Evolutionary conservation across 805 yeast genomes (phyloP).

Genomic region (Candida parachauliodes): DNA sequence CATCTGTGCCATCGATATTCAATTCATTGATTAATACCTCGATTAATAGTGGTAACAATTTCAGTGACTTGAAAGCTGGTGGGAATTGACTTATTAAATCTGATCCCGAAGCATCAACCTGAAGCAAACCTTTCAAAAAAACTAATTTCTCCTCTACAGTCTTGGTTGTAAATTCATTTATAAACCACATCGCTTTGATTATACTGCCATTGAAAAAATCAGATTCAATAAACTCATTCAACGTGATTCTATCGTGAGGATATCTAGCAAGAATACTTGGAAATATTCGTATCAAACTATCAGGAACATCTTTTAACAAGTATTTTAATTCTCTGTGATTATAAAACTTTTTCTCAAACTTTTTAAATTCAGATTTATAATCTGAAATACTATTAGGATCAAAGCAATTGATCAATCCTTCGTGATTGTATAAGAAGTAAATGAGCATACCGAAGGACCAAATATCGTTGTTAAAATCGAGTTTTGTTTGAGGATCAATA

Average conservation of each 20-base stretch:
- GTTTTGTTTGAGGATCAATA: conserved; percentile 48
- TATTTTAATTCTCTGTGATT: conserved; percentile 37
- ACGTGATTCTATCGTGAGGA: conserved; percentile 53
- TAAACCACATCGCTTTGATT: conserved; percentile 71
- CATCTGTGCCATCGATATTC: conserved; percentile 16
- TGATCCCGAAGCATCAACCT: conserved; percentile 14
- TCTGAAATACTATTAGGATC: conserved; percentile 53
- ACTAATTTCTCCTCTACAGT: conserved; percentile 60
- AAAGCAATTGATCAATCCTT: conserved; percentile 37
- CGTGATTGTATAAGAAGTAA: conserved; percentile 61
- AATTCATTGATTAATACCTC: conserved; percentile 46
- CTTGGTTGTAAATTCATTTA: conserved; percentile 82
- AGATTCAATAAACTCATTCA: conserved; percentile 68
- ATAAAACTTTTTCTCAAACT: conserved; percentile 44
- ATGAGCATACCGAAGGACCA: conserved; percentile 82
- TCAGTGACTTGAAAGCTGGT: conserved; percentile 52
- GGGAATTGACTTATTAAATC: conserved; percentile 32
- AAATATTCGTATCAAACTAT: conserved; percentile 45
- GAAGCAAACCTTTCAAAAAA: conserved; percentile 65
- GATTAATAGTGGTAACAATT: conserved; percentile 67
- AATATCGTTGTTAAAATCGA: conserved; percentile 70
- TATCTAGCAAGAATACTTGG: conserved; percentile 53
- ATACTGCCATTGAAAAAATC: conserved; percentile 79
- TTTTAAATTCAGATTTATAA: conserved; percentile 52
- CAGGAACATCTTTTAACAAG: conserved; percentile 57